Percentiles rank a stretch among this genome's conserved stretches.
phyloP scores from a whole-genome alignment of 768 basidiomycete species.

The Dictyophora rubrovolvata region DNA sequence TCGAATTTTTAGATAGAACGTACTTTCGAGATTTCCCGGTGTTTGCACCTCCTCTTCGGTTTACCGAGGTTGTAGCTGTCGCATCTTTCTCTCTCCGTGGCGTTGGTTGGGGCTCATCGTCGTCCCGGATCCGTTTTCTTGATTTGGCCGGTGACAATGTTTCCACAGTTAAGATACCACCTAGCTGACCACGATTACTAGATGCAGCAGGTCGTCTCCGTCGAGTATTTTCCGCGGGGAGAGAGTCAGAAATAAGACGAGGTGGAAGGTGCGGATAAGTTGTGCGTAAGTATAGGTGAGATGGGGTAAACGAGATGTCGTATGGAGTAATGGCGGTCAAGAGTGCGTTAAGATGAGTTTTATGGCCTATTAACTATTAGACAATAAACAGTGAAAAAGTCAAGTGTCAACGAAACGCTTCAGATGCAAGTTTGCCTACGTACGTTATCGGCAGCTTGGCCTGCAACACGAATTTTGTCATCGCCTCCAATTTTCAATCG shows the following conservation, averaged over 20 bases:
- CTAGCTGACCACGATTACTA: conserved; percentile 29
- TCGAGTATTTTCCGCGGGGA: conserved; percentile 40
- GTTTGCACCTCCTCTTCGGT: neutral
- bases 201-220: conserved; percentile 14
- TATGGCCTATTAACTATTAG: neutral
- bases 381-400: neutral
- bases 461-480: conserved; percentile 95
- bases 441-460: conserved; percentile 82
- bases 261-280: conserved; percentile 68
- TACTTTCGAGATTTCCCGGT: conserved; percentile 3
- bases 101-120: conserved; percentile 1
- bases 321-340: conserved; percentile 40
- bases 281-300: conserved; percentile 50
- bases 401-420: conserved; percentile 25
- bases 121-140: conserved; percentile 6
- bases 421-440: conserved; percentile 32
- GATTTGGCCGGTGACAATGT: conserved; percentile 4
- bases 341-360: conserved; percentile 30
- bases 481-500: conserved; percentile 90
- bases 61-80: neutral
- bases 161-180: conserved; percentile 15
- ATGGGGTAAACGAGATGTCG: conserved; percentile 43
- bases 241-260: conserved; percentile 53
- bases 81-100: conserved; percentile 1
- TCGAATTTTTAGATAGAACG: neutral